Evolutionary conservation across 2,329 filamentous ascomycete species (phyloP).

Genomic region (Aureobasidium sp.): DNA sequence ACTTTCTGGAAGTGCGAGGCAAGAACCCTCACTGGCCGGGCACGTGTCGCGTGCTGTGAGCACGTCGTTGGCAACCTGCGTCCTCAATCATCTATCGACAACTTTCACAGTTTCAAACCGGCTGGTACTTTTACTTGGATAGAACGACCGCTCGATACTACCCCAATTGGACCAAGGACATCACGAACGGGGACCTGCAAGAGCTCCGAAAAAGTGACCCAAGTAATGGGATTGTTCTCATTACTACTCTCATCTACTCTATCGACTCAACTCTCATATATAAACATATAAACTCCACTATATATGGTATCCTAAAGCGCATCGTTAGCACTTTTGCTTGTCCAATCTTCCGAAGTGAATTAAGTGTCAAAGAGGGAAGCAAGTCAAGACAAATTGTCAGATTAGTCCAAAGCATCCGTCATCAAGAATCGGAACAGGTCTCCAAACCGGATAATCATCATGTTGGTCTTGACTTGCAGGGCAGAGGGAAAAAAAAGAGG

Average conservation of each 20-base stretch:
- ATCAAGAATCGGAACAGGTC: slow-evolving; percentile 9
- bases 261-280: background rate
- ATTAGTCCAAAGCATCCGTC: slow-evolving; percentile 5
- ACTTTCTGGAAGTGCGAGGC: background rate
- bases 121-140: no score
- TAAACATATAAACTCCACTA: background rate
- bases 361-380: background rate
- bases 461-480: background rate
- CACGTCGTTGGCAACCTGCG: background rate
- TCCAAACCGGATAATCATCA: slow-evolving; percentile 11
- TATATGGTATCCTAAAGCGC: background rate
- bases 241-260: background rate
- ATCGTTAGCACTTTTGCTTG: background rate
- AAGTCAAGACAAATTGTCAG: background rate
- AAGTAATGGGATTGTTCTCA: background rate
- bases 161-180: background rate
- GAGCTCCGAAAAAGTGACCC: no score
- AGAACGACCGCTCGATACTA: background rate
- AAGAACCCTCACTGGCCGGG: background rate
- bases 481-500: background rate
- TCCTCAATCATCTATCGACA: background rate
- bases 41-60: background rate
- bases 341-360: background rate
- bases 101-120: background rate
- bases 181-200: background rate